phyloP scores from a whole-genome alignment of 768 basidiomycete species.

The Lepiota venenata region DNA sequence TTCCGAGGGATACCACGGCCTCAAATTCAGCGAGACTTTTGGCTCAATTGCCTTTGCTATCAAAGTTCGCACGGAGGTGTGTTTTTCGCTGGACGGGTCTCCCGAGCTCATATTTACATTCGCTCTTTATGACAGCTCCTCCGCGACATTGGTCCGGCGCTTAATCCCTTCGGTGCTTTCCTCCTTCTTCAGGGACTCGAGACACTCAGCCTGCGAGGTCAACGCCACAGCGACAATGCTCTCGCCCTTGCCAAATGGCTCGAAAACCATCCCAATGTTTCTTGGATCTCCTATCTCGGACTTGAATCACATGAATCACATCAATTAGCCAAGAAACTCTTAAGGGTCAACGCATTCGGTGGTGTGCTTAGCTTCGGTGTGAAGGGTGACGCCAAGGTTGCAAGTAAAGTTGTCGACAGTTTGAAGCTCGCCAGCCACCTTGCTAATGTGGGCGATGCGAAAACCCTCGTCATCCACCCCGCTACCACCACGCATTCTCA shows the following conservation, averaged over 20 bases:
- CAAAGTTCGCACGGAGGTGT: conserved; percentile 55
- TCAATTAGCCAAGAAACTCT: conserved; percentile 48
- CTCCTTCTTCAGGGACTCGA: conserved; percentile 77
- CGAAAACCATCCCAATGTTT: conserved; percentile 57
- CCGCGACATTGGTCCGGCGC: conserved; percentile 60
- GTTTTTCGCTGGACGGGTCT: background rate
- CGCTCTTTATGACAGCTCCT: conserved; percentile 34
- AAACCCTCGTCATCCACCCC: conserved; percentile 79
- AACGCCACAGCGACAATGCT: conserved; percentile 71
- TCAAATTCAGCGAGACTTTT: conserved; percentile 64
- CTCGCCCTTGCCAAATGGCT: conserved; percentile 68
- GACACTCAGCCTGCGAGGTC: conserved; percentile 67
- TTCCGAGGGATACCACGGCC: conserved; percentile 72
- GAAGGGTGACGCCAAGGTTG: conserved; percentile 48
- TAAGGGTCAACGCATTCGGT: conserved; percentile 56
- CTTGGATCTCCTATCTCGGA: conserved; percentile 81
- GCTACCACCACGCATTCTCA: conserved; percentile 77
- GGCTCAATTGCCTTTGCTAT: conserved; percentile 61
- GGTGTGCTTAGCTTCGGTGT: conserved; percentile 80
- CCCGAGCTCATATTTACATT: conserved; percentile 7
- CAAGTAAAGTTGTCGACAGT: conserved; percentile 63
- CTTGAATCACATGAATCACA: conserved; percentile 60
- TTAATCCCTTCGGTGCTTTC: conserved; percentile 75
- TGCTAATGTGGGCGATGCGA: conserved; percentile 75
- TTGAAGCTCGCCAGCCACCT: conserved; percentile 70